phyloP scores from a whole-genome alignment of 116 monocot genomes.

The Phalaenopsis hybrid region DNA sequence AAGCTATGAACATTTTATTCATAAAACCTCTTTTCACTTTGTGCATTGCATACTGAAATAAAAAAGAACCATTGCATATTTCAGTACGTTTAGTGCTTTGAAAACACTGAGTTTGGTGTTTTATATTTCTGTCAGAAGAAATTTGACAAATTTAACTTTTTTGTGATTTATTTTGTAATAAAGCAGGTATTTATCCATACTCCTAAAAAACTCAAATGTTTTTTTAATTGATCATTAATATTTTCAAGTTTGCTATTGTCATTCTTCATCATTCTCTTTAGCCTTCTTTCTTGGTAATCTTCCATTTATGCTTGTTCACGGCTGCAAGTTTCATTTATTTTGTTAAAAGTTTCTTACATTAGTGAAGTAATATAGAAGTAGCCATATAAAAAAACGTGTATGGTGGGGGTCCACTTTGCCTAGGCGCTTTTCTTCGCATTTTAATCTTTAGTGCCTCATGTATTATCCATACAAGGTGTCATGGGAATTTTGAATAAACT shows the following conservation, averaged over 20 bases:
- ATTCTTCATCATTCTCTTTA: no score
- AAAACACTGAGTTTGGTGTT: no score
- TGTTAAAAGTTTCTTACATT: neutral
- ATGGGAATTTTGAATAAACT: neutral
- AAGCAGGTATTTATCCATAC: neutral
- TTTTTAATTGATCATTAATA: neutral
- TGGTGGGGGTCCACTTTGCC: neutral
- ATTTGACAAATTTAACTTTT: neutral
- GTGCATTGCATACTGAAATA: no score
- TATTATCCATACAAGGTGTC: neutral
- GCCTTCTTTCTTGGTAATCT: neutral
- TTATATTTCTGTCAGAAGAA: neutral
- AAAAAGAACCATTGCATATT: no score
- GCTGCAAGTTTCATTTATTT: neutral
- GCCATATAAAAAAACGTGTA: neutral
- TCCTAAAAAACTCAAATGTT: neutral
- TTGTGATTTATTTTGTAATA: neutral
- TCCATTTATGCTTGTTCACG: neutral
- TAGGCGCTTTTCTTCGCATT: no score
- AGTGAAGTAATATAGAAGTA: neutral
- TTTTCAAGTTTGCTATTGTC: neutral
- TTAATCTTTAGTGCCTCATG: neutral
- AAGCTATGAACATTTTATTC: no score
- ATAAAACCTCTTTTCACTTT: no score
- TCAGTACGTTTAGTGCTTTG: no score